A percentile compares a stretch with the other conserved stretches of the same genome.
Conservation (phyloP, 345 rosid genomes). For the Brassica cretica region DNA sequence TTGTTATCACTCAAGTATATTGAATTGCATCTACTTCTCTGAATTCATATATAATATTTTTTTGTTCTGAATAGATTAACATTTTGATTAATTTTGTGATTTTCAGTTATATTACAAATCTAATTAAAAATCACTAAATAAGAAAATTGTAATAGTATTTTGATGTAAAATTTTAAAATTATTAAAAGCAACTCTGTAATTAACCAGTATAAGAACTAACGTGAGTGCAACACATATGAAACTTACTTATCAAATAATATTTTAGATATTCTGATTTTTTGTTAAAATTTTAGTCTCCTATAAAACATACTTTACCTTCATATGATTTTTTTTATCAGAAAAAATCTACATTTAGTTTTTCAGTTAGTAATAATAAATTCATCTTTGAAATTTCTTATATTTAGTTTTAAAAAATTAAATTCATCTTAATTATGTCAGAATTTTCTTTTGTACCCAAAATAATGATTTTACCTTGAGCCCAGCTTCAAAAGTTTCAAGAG, state of each 20-base stretch:
- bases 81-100: too few species aligned
- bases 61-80: too few species aligned
- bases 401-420: background rate
- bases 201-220: background rate
- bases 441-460: background rate
- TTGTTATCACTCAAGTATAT: background rate
- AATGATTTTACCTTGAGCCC: slow-evolving; percentile 52
- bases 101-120: too few species aligned
- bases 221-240: background rate
- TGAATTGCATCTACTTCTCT: background rate
- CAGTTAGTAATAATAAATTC: background rate
- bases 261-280: background rate
- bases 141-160: background rate
- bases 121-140: too few species aligned
- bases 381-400: background rate
- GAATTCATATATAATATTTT: background rate
- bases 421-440: background rate
- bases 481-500: slow-evolving; percentile 67
- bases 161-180: too few species aligned
- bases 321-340: background rate
- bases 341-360: background rate
- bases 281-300: background rate
- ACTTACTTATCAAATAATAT: background rate
- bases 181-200: background rate
- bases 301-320: background rate